Evolutionary conservation across 352 stramenopile genomes (phyloP).

Genomic region (Phytophthora pistaciae): DNA sequence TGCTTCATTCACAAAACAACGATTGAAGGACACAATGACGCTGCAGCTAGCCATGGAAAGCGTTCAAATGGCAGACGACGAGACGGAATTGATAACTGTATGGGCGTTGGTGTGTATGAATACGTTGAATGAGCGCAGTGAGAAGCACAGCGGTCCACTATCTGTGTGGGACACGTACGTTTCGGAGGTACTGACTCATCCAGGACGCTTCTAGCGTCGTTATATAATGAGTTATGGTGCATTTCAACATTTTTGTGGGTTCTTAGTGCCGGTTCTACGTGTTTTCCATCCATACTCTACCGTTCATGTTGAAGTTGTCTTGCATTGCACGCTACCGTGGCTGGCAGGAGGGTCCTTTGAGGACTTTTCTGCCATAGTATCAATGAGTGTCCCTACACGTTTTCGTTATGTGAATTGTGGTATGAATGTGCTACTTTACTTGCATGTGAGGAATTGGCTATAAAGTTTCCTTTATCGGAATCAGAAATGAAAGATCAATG

Average conservation of each 20-base stretch:
- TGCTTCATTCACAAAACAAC: neutral
- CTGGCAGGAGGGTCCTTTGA: too few species aligned
- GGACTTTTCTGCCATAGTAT: too few species aligned
- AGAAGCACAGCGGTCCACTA: neutral
- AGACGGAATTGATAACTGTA: neutral
- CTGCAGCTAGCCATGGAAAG: neutral
- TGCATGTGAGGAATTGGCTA: neutral
- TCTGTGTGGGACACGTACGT: neutral
- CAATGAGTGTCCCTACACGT: neutral
- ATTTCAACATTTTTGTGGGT: neutral
- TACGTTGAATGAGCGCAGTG: neutral
- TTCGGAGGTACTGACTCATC: neutral
- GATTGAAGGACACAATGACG: neutral
- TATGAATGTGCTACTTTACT: neutral
- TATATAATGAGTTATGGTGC: neutral
- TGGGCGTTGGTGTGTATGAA: neutral
- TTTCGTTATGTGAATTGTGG: neutral
- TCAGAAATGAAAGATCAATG: neutral
- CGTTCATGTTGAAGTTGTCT: too few species aligned
- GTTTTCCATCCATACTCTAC: too few species aligned
- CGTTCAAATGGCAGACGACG: neutral
- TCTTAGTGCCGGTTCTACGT: neutral
- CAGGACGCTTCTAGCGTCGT: neutral
- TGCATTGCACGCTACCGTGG: too few species aligned
- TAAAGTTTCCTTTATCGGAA: neutral